Conservation (phyloP, 176 grass and related monocot genomes). For the Metroxylon sagu region DNA sequence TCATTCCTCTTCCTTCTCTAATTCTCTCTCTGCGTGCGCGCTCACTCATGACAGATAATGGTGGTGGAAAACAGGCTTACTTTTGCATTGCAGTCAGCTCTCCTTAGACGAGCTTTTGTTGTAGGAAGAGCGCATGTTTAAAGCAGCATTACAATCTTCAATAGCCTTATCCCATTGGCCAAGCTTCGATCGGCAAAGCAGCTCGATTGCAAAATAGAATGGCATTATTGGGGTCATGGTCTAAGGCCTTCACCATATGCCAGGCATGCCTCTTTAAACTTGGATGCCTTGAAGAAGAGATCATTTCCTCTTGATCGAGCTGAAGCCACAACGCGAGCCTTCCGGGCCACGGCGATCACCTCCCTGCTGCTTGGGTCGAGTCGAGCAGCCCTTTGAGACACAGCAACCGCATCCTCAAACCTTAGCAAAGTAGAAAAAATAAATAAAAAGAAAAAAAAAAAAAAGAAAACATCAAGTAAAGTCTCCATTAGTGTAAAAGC, state of each 20-base stretch:
- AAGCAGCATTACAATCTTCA: constrained; percentile 21
- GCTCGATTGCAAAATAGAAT: constrained; percentile 24
- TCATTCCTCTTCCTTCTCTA: not conserved
- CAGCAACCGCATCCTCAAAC: constrained; percentile 18
- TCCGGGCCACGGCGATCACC: constrained; percentile 6
- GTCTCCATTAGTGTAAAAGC: too few relatives aligned
- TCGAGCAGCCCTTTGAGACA: constrained; percentile 13
- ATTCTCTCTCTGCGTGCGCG: too few relatives aligned
- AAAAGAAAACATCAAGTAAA: too few relatives aligned
- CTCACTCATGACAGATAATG: too few relatives aligned
- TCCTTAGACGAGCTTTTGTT: constrained; percentile 21
- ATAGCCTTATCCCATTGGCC: constrained; percentile 18
- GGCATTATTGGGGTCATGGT: constrained; percentile 18
- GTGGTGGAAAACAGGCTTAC: not conserved
- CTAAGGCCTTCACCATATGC: constrained; percentile 15
- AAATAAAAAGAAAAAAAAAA: too few relatives aligned
- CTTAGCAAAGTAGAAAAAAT: not conserved
- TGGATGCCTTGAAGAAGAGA: constrained; percentile 24
- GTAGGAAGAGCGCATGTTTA: constrained; percentile 19
- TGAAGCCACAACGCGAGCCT: constrained; percentile 7
- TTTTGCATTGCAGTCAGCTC: constrained; percentile 22
- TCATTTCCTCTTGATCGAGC: constrained; percentile 19
- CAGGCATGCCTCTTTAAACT: constrained; percentile 14
- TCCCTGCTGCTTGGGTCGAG: constrained; percentile 22
- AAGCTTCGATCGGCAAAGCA: constrained; percentile 22